phyloP scores from a whole-genome alignment of 352 stramenopile species.

The Pythium sukuiense region DNA sequence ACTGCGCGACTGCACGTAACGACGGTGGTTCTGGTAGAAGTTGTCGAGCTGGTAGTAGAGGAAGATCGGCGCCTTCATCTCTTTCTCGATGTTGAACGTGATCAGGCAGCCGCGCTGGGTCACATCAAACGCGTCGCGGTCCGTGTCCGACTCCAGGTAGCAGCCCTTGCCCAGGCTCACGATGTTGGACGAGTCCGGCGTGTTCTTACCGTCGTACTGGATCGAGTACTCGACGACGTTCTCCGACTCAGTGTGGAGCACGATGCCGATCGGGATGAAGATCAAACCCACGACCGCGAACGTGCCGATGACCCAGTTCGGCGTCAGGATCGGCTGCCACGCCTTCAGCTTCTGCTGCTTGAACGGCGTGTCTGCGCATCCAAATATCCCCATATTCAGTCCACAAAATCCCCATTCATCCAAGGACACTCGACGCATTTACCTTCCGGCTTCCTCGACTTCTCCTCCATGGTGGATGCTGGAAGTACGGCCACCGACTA shows the following conservation, averaged over 20 bases:
- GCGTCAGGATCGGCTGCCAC: constrained; percentile 97
- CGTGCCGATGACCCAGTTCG: constrained; percentile 94
- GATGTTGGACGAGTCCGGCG: constrained; percentile 58
- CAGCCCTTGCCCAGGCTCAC: constrained; percentile 58
- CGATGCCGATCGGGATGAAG: constrained; percentile 94
- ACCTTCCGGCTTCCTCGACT: constrained; percentile 87
- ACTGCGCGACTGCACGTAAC: constrained; percentile 91
- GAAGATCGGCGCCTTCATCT: constrained; percentile 96
- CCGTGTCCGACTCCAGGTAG: constrained; percentile 50
- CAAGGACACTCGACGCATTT: neutral
- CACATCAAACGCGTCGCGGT: constrained; percentile 73
- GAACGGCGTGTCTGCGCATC: constrained; percentile 73
- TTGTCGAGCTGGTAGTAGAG: constrained; percentile 99
- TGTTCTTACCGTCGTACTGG: constrained; percentile 82
- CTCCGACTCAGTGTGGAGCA: constrained; percentile 85
- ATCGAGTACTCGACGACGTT: constrained; percentile 91
- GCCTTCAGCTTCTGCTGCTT: constrained; percentile 92
- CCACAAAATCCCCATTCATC: too few relatives aligned
- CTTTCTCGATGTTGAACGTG: constrained; percentile 85
- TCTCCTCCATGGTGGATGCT: constrained; percentile 68
- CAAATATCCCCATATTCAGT: too few relatives aligned
- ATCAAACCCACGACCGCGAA: constrained; percentile 94
- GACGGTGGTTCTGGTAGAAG: constrained; percentile 99
- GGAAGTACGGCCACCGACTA: neutral
- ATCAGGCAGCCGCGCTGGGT: constrained; percentile 67